A percentile compares a stretch with the other conserved stretches of the same genome.
These are phyloP conservation scores for Haplographium delicatum DNA, from an alignment of 495 filamentous ascomycete species.

Conservation along the genomic window DNA sequence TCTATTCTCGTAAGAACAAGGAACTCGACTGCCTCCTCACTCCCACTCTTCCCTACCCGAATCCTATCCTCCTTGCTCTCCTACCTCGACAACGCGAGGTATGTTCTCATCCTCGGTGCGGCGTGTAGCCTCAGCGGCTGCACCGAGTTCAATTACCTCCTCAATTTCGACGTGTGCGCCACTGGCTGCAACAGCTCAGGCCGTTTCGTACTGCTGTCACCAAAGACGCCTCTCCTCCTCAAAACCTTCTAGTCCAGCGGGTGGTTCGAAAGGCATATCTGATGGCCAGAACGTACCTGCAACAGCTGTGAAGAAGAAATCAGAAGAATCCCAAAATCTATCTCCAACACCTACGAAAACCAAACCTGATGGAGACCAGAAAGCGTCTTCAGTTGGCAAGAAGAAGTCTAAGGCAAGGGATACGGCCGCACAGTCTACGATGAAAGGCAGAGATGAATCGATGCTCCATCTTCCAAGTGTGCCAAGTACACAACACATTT, in stretches of 20 bases:
- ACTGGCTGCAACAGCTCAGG: constrained; percentile 29
- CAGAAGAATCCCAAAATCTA: constrained; percentile 41
- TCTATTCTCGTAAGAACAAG: constrained; percentile 6
- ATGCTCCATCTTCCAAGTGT: constrained; percentile 70
- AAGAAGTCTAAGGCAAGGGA: constrained; percentile 40
- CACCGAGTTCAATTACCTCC: constrained; percentile 35
- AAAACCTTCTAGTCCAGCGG: constrained; percentile 50
- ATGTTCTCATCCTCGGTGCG: constrained; percentile 50
- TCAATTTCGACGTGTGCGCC: constrained; percentile 28
- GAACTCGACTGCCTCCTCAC: constrained; percentile 1
- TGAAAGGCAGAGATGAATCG: constrained; percentile 30
- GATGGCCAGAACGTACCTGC: constrained; percentile 35
- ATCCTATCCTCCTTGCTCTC: constrained; percentile 2
- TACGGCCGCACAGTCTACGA: constrained; percentile 16
- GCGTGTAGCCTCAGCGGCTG: constrained; percentile 38
- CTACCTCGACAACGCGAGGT: constrained; percentile 8
- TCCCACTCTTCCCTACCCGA: constrained; percentile 1
- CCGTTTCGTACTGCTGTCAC: constrained; percentile 33
- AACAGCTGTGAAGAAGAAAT: constrained; percentile 28
- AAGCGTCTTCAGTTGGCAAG: constrained; percentile 26
- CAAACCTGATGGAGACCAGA: constrained; percentile 42
- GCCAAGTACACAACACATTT: constrained; percentile 72
- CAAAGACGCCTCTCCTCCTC: constrained; percentile 52
- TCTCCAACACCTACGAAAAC: constrained; percentile 29
- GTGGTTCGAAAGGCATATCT: constrained; percentile 41